Evolutionary conservation across 2,329 filamentous ascomycete genomes (phyloP), one percentile per base, ranked within the genome.

Genomic region (Cucurbitaria berberidis): DNA sequence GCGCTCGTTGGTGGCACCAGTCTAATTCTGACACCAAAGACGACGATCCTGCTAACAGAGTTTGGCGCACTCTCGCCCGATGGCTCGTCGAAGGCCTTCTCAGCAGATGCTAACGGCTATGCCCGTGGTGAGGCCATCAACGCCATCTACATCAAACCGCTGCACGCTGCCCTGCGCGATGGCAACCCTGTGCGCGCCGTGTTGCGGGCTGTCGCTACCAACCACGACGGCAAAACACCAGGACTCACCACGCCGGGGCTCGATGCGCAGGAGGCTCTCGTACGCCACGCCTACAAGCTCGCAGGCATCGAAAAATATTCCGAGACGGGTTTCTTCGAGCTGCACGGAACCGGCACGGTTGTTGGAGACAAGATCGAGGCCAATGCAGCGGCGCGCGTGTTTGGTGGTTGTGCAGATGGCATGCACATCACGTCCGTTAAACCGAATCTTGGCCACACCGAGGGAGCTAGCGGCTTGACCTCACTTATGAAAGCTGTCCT

Each of bases 221-320:
- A 79, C 48, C 63, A 67, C 32, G 83, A 87, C 62, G 85, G 85
- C 15, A 68, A 78, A 18, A 86, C 84, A 0, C 5, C 6, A 2
- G n/a, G 16, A 4, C 77, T 85, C 45, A 84, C 82, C 0, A 73
- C 80, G 59, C 84, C 84, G 0, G 82, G 80, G 77, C 0, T 69
- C 81, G 85, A 62, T 81, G 68, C 75, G 0, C 78, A 81, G 41
- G 68, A 50, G 26, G 39, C 22, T 0, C 7, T 65, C 26, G 64
- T 67, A 1, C 36, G 60, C 5, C 27, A n/a, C 15, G 45, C 48
- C 1, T 63, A 66, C 26, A 1, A 21, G 1, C 2, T 29, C 0
- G 57, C 55, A 0, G 53, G 55, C 15, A 51, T 58, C 8, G 10
- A 9, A 1, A 7, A 45, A 3, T 4, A 18, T 40, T 18, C 51